A percentile compares a stretch with the other conserved stretches of the same genome.
Conservation (phyloP, 345 rosid genomes). For the Pugionium dolabratum region DNA sequence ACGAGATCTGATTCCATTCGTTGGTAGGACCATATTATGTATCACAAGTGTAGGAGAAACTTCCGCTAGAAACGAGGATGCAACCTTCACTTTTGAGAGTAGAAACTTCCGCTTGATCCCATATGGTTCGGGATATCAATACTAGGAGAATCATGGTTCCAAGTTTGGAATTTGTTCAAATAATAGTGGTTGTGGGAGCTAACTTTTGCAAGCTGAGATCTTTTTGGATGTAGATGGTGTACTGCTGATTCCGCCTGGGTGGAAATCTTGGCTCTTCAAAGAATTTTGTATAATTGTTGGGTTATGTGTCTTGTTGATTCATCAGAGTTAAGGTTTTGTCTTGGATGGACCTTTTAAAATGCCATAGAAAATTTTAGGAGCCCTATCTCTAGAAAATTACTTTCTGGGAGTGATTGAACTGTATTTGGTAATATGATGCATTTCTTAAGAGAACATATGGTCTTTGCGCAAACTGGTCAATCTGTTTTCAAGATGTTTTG, state of each 20-base stretch:
- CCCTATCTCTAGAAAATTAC: not conserved
- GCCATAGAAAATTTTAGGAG: not conserved
- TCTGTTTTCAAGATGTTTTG: not conserved
- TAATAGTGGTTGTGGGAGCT: slow-evolving; percentile 6
- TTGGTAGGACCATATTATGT: not conserved
- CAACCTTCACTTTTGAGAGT: slow-evolving; percentile 6
- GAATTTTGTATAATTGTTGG: not conserved
- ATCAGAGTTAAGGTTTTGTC: not conserved
- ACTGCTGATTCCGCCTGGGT: not conserved
- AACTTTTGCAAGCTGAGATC: not conserved
- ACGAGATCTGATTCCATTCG: not conserved
- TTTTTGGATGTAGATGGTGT: slow-evolving; percentile 10
- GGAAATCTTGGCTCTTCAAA: not conserved
- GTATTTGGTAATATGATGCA: not conserved
- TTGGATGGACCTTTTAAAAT: not conserved
- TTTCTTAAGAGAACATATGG: not conserved
- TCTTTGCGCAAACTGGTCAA: slow-evolving; percentile 1
- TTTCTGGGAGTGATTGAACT: not conserved
- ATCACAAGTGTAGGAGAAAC: not conserved
- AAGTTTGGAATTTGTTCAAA: slow-evolving; percentile 7
- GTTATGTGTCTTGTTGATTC: slow-evolving; percentile 6
- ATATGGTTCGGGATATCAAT: not conserved
- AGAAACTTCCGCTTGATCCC: not conserved
- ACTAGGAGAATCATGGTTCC: slow-evolving; percentile 2
- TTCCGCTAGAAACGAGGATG: not conserved